A percentile compares a stretch with the other conserved stretches of the same genome.
Conservation (phyloP, 257 asterid genomes). For the Solanum pinnatisectum region DNA sequence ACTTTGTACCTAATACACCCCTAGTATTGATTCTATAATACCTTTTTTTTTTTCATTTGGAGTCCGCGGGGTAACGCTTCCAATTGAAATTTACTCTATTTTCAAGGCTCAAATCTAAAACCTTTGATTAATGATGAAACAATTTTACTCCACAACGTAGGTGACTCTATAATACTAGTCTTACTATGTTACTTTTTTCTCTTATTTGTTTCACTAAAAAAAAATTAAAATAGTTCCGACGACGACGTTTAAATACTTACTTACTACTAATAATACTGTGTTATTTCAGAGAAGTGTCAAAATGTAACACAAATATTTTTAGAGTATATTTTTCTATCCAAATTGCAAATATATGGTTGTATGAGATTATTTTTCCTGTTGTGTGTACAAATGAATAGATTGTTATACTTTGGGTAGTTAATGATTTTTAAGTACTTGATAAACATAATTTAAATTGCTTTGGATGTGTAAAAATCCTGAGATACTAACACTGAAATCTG, state of each 20-base stretch:
- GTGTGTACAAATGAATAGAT: neutral
- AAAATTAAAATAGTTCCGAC: neutral
- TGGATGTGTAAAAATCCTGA: neutral
- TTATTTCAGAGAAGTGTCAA: neutral
- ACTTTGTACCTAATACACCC: neutral
- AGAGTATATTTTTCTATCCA: neutral
- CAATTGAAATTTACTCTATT: too few species aligned
- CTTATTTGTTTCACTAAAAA: neutral
- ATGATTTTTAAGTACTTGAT: neutral
- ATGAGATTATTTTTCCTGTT: neutral
- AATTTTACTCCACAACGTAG: neutral
- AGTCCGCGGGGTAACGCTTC: rapidly evolving
- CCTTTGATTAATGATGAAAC: neutral
- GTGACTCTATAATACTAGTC: neutral
- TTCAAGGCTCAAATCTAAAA: too few species aligned
- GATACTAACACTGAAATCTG: neutral
- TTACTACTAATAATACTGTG: neutral
- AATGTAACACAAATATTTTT: neutral
- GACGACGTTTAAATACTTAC: neutral
- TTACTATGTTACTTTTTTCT: neutral
- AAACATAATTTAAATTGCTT: neutral
- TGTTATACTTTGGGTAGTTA: neutral
- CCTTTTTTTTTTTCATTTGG: too few species aligned
- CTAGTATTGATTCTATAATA: neutral
- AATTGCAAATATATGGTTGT: neutral